A percentile compares a stretch with the other conserved stretches of the same genome.
Evolutionary conservation across 2,329 filamentous ascomycete genomes (phyloP).

Genomic region (Talaromyces funiculosus): DNA sequence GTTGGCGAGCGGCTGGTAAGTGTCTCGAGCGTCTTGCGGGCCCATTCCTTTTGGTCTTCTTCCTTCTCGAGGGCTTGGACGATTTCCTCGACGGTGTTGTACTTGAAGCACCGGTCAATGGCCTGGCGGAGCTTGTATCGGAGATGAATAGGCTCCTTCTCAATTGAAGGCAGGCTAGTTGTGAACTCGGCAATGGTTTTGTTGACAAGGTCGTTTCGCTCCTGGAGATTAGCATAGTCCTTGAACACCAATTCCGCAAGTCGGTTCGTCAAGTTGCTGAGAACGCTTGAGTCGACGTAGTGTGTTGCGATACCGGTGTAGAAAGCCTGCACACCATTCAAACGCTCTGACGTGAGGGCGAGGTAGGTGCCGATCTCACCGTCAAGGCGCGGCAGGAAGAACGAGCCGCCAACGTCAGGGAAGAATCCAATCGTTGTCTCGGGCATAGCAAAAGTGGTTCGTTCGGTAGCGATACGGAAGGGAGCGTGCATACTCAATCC

Average conservation of each 20-base stretch:
- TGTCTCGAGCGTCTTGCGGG: constrained; percentile 67
- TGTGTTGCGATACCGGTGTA: constrained; percentile 92
- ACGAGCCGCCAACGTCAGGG: constrained; percentile 92
- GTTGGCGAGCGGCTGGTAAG: constrained; percentile 77
- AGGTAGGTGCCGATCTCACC: constrained; percentile 86
- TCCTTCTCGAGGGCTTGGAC: constrained; percentile 58
- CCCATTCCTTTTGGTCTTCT: constrained; percentile 63
- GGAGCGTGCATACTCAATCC: constrained; percentile 92
- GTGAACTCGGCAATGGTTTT: constrained; percentile 86
- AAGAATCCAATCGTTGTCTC: constrained; percentile 99
- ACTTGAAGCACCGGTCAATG: constrained; percentile 77
- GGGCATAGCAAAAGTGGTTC: constrained; percentile 95
- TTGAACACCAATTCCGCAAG: constrained; percentile 84
- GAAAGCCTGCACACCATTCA: constrained; percentile 78
- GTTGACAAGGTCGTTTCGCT: constrained; percentile 69
- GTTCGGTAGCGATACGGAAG: constrained; percentile 92
- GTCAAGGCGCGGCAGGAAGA: constrained; percentile 88
- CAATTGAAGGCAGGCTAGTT: constrained; percentile 65
- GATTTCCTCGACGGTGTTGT: constrained; percentile 64
- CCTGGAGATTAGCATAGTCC: constrained; percentile 61
- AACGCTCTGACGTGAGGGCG: constrained; percentile 77
- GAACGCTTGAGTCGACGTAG: constrained; percentile 85
- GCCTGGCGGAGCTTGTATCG: constrained; percentile 66
- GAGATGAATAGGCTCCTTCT: constrained; percentile 60
- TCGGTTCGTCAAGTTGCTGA: constrained; percentile 74